Percentiles rank a stretch among this genome's conserved stretches.
Evolutionary conservation across 1,284 basidiomycete species (phyloP).

Genomic region (Marasmius tenuissimus): DNA sequence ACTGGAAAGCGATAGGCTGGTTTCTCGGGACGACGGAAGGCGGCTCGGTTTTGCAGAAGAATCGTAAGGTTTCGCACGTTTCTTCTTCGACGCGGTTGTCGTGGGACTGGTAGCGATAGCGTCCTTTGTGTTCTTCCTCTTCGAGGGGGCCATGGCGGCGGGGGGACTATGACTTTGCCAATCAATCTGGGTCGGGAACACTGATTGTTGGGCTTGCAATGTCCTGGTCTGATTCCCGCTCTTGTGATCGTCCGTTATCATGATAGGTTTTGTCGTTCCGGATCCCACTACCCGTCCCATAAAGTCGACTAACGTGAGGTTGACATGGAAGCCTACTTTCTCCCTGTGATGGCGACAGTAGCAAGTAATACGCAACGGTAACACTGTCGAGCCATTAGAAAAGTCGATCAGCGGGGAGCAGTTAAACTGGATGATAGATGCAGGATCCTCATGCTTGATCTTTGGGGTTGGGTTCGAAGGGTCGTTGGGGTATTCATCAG

Average conservation of each 20-base stretch:
- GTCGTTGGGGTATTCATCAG: conserved; percentile 50
- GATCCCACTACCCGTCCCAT: conserved; percentile 81
- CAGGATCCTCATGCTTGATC: conserved; percentile 66
- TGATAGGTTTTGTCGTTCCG: conserved; percentile 88
- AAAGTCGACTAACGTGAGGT: conserved; percentile 86
- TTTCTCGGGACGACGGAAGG: conserved; percentile 41
- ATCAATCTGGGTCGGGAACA: neutral
- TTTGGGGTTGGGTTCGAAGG: conserved; percentile 22
- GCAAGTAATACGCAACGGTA: conserved; percentile 96
- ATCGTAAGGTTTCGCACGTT: conserved; percentile 64
- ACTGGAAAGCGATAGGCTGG: conserved; percentile 37
- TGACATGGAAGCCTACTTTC: conserved; percentile 93
- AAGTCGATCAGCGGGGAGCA: conserved; percentile 92
- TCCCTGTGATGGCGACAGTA: conserved; percentile 99
- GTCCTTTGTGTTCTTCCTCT: conserved; percentile 37
- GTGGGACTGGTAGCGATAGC: conserved; percentile 17
- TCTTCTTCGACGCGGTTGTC: conserved; percentile 27
- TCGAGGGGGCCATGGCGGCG: conserved; percentile 39
- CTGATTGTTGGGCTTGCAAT: neutral
- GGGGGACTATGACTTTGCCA: neutral
- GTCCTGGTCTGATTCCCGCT: conserved; percentile 48
- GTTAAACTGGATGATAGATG: conserved; percentile 94
- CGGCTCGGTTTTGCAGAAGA: conserved; percentile 41
- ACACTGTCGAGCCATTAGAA: conserved; percentile 80
- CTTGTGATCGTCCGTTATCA: conserved; percentile 99